A percentile compares a stretch with the other conserved stretches of the same genome.
These are phyloP conservation scores for Pichia sp. DNA, from an alignment of 1,139 yeast genomes.

Conservation along the genomic window DNA sequence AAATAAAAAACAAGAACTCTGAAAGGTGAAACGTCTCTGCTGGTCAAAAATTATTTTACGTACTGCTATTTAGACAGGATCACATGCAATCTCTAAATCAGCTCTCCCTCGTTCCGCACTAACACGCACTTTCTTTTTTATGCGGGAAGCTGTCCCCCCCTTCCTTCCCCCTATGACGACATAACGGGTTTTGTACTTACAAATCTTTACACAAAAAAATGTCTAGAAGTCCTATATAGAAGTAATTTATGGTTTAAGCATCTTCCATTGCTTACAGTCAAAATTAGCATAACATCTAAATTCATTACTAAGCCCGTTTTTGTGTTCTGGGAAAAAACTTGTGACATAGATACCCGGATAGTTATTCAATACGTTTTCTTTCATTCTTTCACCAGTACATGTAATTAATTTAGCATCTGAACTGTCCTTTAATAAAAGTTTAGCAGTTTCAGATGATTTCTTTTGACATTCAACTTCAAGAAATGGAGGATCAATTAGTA, in stretches of 20 bases:
- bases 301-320: slow-evolving; percentile 81
- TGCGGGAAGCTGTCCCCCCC: too few species aligned
- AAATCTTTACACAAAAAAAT: neutral
- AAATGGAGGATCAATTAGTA: slow-evolving; percentile 88
- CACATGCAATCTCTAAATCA: too few species aligned
- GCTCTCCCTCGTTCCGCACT: neutral
- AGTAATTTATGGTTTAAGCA: neutral
- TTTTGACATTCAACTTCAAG: slow-evolving; percentile 75
- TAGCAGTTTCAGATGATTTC: slow-evolving; percentile 66
- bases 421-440: slow-evolving; percentile 45
- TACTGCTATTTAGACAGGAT: too few species aligned
- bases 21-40: too few species aligned
- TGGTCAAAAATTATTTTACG: too few species aligned
- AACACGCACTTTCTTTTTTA: too few species aligned
- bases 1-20: too few species aligned
- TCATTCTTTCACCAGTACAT: slow-evolving; percentile 89
- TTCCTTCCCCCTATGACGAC: too few species aligned
- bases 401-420: slow-evolving; percentile 51
- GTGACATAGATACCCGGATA: slow-evolving; percentile 66
- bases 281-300: slow-evolving; percentile 79
- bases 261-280: slow-evolving; percentile 50
- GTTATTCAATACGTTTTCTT: slow-evolving; percentile 46
- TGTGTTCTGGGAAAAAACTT: slow-evolving; percentile 69
- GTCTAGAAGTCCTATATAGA: too few species aligned
- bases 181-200: too few species aligned